Evolutionary conservation across 2,329 filamentous ascomycete species (phyloP), one percentile per base, ranked within the genome.

Genomic region (Neonectria coccinea): DNA sequence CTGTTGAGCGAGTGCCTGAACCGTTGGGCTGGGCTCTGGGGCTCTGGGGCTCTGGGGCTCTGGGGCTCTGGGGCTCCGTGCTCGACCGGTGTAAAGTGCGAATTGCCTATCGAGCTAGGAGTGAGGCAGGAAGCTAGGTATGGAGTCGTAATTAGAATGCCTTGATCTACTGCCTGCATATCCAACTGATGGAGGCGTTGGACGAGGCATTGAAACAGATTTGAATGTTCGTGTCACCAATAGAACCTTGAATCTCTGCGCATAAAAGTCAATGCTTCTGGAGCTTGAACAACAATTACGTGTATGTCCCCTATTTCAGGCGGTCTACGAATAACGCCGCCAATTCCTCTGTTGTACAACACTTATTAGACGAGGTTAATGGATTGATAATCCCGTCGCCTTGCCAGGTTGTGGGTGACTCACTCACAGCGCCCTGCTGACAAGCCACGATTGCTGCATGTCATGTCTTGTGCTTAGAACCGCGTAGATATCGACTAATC

Each of bases 21-120:
- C 69, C 62, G 58, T 70, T 69, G 64, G 54, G 64, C 68, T 73
- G 70, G 62, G 67, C 67, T 70, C 64, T 62, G 20, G 22, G 31
- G 22, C 22, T 25, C 22, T 25, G 25, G 25, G 25, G 25, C 5
- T 25, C 25, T n/a, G n/a, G 70, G 62, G 67, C 67, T 70, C 64
- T 62, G 20, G 22, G 31, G 22, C 22, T 25, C 22, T 25, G 25
- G 25, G 25, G 25, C 5, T 25, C 25, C 25, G 25, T 25, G 25
- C 25, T 25, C 25, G 25, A 25, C 25, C 25, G 25, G 25, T 25
- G 22, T 25, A 25, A 25, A 25, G 22, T 18, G 10, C 22, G 14
- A 16, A 14, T 16, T 10, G 25, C 25, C 25, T 25, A 25, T 14
- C 12, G 22, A 14, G 22, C 18, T 31, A n/a, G 45, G 22, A 48